Percentiles rank a stretch among this genome's conserved stretches.
These are phyloP conservation scores for Dalbergia oliveri DNA, from an alignment of 306 rosid genomes.

Conservation along the genomic window DNA sequence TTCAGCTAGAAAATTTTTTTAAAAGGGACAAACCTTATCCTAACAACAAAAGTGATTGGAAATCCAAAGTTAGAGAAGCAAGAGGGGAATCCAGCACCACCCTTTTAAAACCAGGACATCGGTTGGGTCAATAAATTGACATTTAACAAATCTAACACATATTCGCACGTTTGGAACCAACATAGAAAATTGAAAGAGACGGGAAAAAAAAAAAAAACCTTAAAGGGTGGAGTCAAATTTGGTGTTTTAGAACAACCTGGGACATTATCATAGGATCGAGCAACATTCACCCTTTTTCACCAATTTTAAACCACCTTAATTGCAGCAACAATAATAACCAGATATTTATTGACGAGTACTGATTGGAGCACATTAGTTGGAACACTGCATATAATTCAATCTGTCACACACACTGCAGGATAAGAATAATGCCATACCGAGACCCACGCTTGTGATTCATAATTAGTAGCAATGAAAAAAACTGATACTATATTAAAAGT, in stretches of 20 bases:
- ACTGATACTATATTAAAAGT: too few relatives aligned
- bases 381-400: not conserved
- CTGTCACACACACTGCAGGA: not conserved
- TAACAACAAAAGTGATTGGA: not conserved
- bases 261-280: conserved; percentile 63
- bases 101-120: not conserved
- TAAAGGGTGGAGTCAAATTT: too few relatives aligned
- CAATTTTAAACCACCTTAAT: too few relatives aligned
- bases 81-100: not conserved
- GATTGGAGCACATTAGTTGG: not conserved
- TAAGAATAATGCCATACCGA: not conserved
- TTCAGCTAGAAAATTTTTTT: not conserved
- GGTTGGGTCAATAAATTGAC: not conserved
- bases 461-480: not conserved
- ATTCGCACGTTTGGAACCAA: not conserved
- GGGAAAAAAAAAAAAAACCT: not conserved
- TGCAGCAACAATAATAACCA: not conserved
- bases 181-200: not conserved
- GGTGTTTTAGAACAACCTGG: conserved; percentile 61
- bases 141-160: not conserved
- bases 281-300: too few relatives aligned
- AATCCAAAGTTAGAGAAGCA: conserved; percentile 30
- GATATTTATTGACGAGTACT: not conserved
- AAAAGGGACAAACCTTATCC: not conserved
- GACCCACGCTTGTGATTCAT: not conserved